Conservation (phyloP, 2,329 filamentous ascomycete species). For the Penicillium verrucosum region DNA sequence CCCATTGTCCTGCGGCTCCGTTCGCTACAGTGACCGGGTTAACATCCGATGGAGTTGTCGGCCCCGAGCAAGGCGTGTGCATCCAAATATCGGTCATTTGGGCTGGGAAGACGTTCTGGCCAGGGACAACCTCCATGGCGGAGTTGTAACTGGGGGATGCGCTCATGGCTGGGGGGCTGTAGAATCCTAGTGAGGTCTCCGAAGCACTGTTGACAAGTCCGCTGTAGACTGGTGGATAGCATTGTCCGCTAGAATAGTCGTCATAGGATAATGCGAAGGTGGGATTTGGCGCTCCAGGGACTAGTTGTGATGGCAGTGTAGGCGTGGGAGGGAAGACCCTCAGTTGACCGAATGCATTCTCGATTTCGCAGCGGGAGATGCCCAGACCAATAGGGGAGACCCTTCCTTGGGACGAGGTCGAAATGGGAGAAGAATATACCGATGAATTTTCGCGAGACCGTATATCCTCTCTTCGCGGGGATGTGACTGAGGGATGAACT, state of each 20-base stretch:
- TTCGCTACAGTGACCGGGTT: conserved; percentile 3
- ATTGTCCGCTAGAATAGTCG: conserved; percentile 16
- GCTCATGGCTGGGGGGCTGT: conserved; percentile 22
- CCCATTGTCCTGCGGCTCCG: conserved; percentile 18
- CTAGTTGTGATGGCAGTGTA: conserved; percentile 24
- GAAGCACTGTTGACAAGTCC: conserved; percentile 18
- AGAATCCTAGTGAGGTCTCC: conserved; percentile 25
- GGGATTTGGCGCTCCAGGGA: conserved; percentile 7
- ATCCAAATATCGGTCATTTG: conserved; percentile 26
- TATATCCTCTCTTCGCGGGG: conserved; percentile 12
- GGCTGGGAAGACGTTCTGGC: conserved; percentile 12
- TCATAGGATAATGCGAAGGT: conserved; percentile 22
- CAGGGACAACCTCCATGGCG: conserved; percentile 14
- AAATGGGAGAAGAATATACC: conserved; percentile 25
- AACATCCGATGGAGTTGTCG: conserved; percentile 17
- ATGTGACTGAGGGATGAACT: conserved; percentile 3
- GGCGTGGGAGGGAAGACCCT: conserved; percentile 21
- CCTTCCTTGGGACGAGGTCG: conserved; percentile 15
- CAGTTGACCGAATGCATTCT: conserved; percentile 21
- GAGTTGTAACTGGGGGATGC: conserved; percentile 27
- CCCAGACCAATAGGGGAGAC: conserved; percentile 30
- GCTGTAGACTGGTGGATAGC: conserved; percentile 26
- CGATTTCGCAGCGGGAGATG: conserved; percentile 29
- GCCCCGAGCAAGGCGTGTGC: conserved; percentile 24
- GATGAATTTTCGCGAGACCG: conserved; percentile 16